Percentiles rank a stretch among this genome's conserved stretches.
These are phyloP conservation scores for Moesziomyces antarcticus DNA, from an alignment of 1,284 basidiomycete species.

Conservation along the genomic window DNA sequence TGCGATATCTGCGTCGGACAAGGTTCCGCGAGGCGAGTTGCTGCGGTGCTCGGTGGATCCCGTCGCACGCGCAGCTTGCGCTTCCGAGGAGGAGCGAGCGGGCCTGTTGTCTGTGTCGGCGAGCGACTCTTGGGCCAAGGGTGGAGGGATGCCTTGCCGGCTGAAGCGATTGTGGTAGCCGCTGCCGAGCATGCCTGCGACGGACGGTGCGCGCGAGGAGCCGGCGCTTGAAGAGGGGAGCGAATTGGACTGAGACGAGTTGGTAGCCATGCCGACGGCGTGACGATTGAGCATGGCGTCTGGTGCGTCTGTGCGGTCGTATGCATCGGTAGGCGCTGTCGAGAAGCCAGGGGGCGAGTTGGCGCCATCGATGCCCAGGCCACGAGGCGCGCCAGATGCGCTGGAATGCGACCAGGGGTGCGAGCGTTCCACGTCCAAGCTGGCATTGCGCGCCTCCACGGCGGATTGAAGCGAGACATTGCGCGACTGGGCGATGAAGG, in stretches of 20 bases:
- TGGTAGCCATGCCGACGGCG: constrained; percentile 14
- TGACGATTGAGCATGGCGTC: neutral
- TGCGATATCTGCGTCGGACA: constrained; percentile 51
- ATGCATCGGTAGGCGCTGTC: neutral
- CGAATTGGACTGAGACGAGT: constrained; percentile 1
- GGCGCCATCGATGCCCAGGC: constrained; percentile 21
- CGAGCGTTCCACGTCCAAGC: neutral
- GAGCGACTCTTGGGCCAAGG: constrained; percentile 6
- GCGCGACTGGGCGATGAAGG: constrained; percentile 35
- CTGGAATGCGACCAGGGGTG: constrained; percentile 1
- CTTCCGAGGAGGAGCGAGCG: constrained; percentile 1
- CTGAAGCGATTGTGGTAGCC: constrained; percentile 48
- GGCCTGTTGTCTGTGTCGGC: constrained; percentile 5
- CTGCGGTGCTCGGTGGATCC: constrained; percentile 13
- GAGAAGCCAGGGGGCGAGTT: neutral
- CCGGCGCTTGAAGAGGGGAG: constrained; percentile 12
- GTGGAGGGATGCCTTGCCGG: constrained; percentile 16
- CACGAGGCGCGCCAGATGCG: constrained; percentile 7
- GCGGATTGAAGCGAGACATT: constrained; percentile 23
- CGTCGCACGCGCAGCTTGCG: neutral
- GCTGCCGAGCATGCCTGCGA: constrained; percentile 16
- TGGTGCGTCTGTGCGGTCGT: neutral
- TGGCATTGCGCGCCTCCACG: constrained; percentile 2
- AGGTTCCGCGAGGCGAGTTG: constrained; percentile 24
- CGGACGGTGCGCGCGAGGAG: constrained; percentile 35